Conservation (phyloP, 2,329 filamentous ascomycete species). For the Penicillium decumbens region DNA sequence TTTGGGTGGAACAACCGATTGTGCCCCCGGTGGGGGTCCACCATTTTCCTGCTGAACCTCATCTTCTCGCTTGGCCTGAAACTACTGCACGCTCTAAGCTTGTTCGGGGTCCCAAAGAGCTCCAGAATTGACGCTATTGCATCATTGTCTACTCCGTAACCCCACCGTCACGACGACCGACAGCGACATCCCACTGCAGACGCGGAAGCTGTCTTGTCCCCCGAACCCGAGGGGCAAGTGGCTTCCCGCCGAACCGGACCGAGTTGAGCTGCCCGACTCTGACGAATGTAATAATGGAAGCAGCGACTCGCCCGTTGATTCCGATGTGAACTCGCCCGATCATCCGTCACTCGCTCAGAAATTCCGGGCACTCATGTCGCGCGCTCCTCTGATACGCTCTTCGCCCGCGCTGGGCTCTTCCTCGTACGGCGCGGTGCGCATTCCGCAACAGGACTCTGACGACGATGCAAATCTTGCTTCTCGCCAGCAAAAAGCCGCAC, state of each 20-base stretch:
- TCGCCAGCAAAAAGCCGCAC: background rate
- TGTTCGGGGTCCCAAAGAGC: background rate
- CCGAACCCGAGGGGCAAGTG: slow-evolving; percentile 18
- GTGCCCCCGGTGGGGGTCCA: background rate
- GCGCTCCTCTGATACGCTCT: slow-evolving; percentile 55
- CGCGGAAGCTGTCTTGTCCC: slow-evolving; percentile 24
- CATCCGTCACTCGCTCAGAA: slow-evolving; percentile 13
- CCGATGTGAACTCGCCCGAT: slow-evolving; percentile 4
- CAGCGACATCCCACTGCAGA: slow-evolving; percentile 19
- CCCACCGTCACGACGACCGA: slow-evolving; percentile 13
- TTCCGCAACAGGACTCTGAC: slow-evolving; percentile 24
- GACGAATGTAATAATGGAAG: slow-evolving; percentile 9
- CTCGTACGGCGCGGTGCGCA: slow-evolving; percentile 57
- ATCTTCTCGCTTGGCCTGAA: background rate
- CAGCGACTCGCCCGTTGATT: slow-evolving; percentile 4
- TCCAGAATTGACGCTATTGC: background rate
- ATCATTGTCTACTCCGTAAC: background rate
- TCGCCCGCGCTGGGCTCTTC: slow-evolving; percentile 58
- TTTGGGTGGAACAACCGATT: background rate
- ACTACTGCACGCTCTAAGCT: slow-evolving; percentile 16
- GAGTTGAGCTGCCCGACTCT: slow-evolving; percentile 6
- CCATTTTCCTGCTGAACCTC: background rate
- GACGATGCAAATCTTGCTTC: slow-evolving; percentile 24
- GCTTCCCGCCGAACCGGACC: slow-evolving; percentile 21
- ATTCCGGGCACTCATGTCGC: slow-evolving; percentile 41